phyloP scores from a whole-genome alignment of 805 yeast genomes.

The Hanseniaspora guilliermondii region DNA sequence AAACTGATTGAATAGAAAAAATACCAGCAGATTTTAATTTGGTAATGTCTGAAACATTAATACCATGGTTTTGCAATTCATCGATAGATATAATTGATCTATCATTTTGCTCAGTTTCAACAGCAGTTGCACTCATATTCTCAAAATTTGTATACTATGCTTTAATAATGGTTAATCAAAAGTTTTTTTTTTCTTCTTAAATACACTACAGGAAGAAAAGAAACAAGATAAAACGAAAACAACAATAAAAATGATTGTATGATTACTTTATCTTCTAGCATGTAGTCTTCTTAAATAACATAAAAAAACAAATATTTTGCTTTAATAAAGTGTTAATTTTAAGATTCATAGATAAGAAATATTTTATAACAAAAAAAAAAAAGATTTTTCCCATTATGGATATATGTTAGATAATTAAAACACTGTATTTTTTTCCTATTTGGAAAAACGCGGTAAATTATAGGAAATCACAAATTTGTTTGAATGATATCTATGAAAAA shows the following conservation, averaged over 20 bases:
- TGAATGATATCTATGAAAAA: too few relatives aligned
- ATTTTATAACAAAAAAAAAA: neutral
- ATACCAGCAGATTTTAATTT: conserved; percentile 62
- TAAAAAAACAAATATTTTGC: too few relatives aligned
- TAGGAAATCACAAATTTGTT: too few relatives aligned
- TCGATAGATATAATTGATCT: conserved; percentile 31
- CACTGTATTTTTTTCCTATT: neutral
- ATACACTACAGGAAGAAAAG: neutral
- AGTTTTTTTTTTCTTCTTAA: too few relatives aligned
- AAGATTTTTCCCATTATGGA: neutral
- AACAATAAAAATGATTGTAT: neutral
- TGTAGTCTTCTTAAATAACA: too few relatives aligned
- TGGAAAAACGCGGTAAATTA: neutral
- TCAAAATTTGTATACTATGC: neutral
- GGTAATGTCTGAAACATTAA: conserved; percentile 57
- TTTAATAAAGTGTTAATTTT: too few relatives aligned
- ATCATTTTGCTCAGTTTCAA: conserved; percentile 11
- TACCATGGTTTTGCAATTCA: conserved; percentile 52
- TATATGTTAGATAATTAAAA: neutral
- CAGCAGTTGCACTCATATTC: conserved; percentile 13
- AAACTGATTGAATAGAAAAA: conserved; percentile 83
- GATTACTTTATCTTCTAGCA: too few relatives aligned
- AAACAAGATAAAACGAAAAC: neutral
- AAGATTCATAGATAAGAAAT: neutral
- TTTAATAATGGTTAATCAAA: neutral